A percentile compares a stretch with the other conserved stretches of the same genome.
Evolutionary conservation across 1,284 basidiomycete genomes (phyloP).

Genomic region (Ustilago crameri): DNA sequence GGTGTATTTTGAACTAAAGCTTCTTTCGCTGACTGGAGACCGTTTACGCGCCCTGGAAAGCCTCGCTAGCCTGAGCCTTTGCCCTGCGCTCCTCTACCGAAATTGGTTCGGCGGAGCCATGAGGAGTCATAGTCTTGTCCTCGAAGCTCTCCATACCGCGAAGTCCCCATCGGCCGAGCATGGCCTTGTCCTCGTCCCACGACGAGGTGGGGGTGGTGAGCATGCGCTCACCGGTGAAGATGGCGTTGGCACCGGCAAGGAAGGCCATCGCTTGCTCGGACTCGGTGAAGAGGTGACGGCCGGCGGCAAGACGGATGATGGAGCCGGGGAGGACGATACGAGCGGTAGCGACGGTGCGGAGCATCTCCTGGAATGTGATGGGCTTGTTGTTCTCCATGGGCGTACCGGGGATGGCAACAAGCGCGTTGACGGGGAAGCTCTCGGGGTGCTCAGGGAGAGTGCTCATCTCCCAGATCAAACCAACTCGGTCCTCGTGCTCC

Average conservation of each 20-base stretch:
- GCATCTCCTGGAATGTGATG: slow-evolving; percentile 78
- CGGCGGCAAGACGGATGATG: slow-evolving; percentile 94
- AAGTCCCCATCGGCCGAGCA: slow-evolving; percentile 93
- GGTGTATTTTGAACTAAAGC: too few species aligned
- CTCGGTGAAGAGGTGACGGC: slow-evolving; percentile 88
- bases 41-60: slow-evolving; percentile 22
- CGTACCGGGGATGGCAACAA: slow-evolving; percentile 76
- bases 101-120: slow-evolving; percentile 28
- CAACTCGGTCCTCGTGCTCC: slow-evolving; percentile 87
- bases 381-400: slow-evolving; percentile 73
- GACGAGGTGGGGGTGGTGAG: slow-evolving; percentile 84
- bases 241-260: slow-evolving; percentile 97
- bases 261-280: slow-evolving; percentile 97
- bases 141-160: slow-evolving; percentile 84
- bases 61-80: slow-evolving; percentile 42
- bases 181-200: slow-evolving; percentile 82
- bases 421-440: slow-evolving; percentile 96
- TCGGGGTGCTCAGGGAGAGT: slow-evolving; percentile 96
- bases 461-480: slow-evolving; percentile 88
- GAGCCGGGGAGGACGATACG: slow-evolving; percentile 88
- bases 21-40: too few species aligned
- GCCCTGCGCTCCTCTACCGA: slow-evolving; percentile 37
- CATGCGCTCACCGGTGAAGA: slow-evolving; percentile 98
- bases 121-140: slow-evolving; percentile 57
- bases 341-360: slow-evolving; percentile 94